Evolutionary conservation across 768 basidiomycete genomes (phyloP), one percentile per base, ranked within the genome.

Genomic region (Cystofilobasidium ferigula): DNA sequence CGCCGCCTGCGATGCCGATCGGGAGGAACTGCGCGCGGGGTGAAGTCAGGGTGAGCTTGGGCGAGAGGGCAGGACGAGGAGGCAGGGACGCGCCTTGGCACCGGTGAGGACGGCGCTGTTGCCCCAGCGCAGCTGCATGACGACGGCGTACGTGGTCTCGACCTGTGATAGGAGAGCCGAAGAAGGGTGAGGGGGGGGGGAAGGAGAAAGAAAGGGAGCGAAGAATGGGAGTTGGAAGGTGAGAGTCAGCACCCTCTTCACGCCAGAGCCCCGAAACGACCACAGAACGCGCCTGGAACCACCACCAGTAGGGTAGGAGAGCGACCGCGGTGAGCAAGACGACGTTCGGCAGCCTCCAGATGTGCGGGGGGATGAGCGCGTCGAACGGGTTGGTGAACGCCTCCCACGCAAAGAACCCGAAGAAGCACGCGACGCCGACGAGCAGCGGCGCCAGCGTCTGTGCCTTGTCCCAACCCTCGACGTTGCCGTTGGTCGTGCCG

Each of bases 401-500:
- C 51, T 62, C 43, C 61, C 61, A 62, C 10, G 6, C 53, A 35
- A 62, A n/a, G 51, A 62, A 54, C 24, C 38, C 35, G 3, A 48
- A 35, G 35, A 62, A 53, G 36, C 53, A 1, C 1, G 26, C 35
- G 24, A 24, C 8, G 13, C 61, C 61, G 35, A 62, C 22, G 48
- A 62, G 20, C 18, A 62, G 18, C 18, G 61, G 43, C 12, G 34
- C 47, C 24, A 62, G 61, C 22, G 24, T 22, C 24, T 38, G 10
- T 7, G 48, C 61, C 34, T 24, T 36, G 13, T 20, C 12, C 61
- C 61, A 48, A 8, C 47, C n/a, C 10, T 10, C 26, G 47, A 48
- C 47, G 6, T 71, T 71, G 9, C 73, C 73, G 32, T 71, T 62
- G 10, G 73, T 75, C 22, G 74, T 69, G 30, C 71, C 70, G 43